phyloP scores from a whole-genome alignment of 208 protist species.

The Wallacemonas sp. region DNA sequence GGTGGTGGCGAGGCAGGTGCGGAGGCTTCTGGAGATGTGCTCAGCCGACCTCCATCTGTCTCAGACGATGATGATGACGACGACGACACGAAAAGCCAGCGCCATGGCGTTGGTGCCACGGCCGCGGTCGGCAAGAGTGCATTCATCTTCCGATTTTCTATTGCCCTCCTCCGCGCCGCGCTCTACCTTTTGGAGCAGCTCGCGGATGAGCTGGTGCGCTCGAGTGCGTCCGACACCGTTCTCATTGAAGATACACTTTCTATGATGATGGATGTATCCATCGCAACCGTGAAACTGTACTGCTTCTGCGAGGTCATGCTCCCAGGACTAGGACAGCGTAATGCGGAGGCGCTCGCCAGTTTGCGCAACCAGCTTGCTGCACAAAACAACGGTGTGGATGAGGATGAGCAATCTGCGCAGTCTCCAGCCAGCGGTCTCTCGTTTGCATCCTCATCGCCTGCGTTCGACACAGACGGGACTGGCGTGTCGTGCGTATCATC shows the following conservation, averaged over 20 bases:
- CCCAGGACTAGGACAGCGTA: constrained; percentile 21
- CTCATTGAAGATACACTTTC: constrained; percentile 84
- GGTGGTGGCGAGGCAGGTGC: constrained; percentile 1
- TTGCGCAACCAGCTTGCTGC: constrained; percentile 52
- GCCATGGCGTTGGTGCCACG: background rate
- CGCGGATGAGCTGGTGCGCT: constrained; percentile 53
- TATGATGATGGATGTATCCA: constrained; percentile 87
- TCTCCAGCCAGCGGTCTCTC: background rate
- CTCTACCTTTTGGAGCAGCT: constrained; percentile 74
- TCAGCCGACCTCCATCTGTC: background rate
- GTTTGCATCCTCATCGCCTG: background rate
- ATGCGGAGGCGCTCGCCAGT: constrained; percentile 26
- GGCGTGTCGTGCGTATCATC: background rate
- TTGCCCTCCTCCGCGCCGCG: constrained; percentile 70
- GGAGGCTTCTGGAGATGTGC: background rate
- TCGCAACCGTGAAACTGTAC: constrained; percentile 75
- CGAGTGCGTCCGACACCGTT: constrained; percentile 76
- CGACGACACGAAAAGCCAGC: background rate
- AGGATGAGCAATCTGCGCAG: background rate
- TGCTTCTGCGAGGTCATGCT: constrained; percentile 68
- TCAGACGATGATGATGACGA: constrained; percentile 21
- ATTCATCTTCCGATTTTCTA: constrained; percentile 58
- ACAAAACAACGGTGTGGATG: constrained; percentile 10
- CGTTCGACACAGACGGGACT: background rate
- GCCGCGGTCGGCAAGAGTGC: constrained; percentile 16